phyloP scores from a whole-genome alignment of 2,329 filamentous ascomycete genomes.

The Phaeosphaeria sp. region DNA sequence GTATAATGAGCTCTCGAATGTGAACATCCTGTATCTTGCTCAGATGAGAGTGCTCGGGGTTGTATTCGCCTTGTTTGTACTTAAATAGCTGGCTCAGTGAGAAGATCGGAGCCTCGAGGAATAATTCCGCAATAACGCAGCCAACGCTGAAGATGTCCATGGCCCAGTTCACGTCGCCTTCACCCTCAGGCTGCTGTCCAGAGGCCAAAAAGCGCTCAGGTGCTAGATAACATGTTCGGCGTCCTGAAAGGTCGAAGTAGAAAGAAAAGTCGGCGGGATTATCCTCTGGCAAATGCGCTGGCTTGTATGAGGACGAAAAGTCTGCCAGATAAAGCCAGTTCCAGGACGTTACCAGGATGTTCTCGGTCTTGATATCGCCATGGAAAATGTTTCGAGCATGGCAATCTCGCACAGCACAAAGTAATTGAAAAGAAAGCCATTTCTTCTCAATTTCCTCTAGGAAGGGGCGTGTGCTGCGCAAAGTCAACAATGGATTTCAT shows the following conservation, averaged over 20 bases:
- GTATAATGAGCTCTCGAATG: conserved; percentile 84
- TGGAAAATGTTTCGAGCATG: conserved; percentile 90
- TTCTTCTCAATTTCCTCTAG: conserved; percentile 98
- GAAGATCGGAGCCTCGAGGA: conserved; percentile 95
- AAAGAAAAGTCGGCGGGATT: conserved; percentile 98
- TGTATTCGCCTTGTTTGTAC: conserved; percentile 91
- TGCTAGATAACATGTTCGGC: conserved; percentile 92
- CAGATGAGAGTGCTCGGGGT: conserved; percentile 80
- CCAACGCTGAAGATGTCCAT: conserved; percentile 99
- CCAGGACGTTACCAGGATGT: conserved; percentile 96
- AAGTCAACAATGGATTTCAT: conserved; percentile 28
- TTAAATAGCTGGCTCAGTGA: conserved; percentile 95
- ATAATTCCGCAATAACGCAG: conserved; percentile 95
- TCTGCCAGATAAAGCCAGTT: conserved; percentile 99
- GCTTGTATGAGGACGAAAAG: conserved; percentile 95
- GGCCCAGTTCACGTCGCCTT: conserved; percentile 77
- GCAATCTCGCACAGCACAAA: conserved; percentile 91
- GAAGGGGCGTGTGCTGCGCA: conserved; percentile 84
- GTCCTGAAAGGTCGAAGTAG: conserved; percentile 92
- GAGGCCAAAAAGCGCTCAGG: conserved; percentile 87
- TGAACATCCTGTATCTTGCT: conserved; percentile 87
- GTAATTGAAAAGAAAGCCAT: conserved; percentile 94
- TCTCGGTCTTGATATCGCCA: conserved; percentile 98
- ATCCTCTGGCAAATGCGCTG: conserved; percentile 89
- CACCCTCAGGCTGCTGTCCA: conserved; percentile 69